Evolutionary conservation across 805 yeast species (phyloP).

Genomic region (Allodekkera sacchari): DNA sequence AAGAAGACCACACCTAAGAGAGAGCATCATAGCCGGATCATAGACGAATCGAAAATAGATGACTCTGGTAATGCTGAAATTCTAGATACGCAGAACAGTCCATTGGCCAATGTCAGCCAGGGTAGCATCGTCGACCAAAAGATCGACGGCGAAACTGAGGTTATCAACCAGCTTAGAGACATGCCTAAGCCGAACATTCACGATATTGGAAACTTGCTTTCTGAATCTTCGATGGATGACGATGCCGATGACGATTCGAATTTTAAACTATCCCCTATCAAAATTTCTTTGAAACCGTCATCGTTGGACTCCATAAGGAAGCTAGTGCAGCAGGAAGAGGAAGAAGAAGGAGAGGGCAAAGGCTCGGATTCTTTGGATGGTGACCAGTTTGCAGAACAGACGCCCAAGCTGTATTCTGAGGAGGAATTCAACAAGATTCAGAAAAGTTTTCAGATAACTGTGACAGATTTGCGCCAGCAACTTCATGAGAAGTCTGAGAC

Average conservation of each 20-base stretch:
- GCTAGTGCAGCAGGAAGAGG: conserved; percentile 3
- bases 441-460: no score
- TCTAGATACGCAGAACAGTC: conserved; percentile 18
- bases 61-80: not conserved
- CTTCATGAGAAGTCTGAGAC: no score
- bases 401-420: no score
- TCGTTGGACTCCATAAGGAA: conserved; percentile 7
- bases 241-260: conserved; percentile 6
- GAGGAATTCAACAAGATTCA: no score
- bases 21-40: conserved; percentile 2
- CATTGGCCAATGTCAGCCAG: conserved; percentile 24
- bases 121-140: conserved; percentile 16
- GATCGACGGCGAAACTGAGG: conserved; percentile 21
- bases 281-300: conserved; percentile 12
- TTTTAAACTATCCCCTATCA: conserved; percentile 17
- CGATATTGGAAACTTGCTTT: conserved; percentile 16
- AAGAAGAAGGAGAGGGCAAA: no score
- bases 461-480: no score
- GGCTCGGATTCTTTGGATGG: no score
- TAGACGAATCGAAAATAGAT: conserved; percentile 1
- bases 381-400: no score
- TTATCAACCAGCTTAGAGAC: conserved; percentile 13
- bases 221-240: conserved; percentile 11
- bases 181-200: conserved; percentile 6
- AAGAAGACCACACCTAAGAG: conserved; percentile 1